Evolutionary conservation across 2,329 filamentous ascomycete species (phyloP), one percentile per base, ranked within the genome.

Genomic region (Tolypocladium sp.): DNA sequence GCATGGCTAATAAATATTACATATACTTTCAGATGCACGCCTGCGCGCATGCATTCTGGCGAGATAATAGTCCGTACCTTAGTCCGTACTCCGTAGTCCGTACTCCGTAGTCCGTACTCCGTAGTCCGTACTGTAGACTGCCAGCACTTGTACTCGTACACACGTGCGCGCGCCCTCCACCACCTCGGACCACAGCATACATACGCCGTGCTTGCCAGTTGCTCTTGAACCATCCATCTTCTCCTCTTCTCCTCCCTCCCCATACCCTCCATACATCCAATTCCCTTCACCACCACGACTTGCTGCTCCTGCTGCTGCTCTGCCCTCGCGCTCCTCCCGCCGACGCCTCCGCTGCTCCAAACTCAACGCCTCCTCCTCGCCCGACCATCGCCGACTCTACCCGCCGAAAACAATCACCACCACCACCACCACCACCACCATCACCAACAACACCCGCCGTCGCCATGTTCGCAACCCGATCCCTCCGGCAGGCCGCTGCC

Each of bases 401-500:
- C n/a, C n/a, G n/a, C n/a, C n/a, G n/a, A 20, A 53, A 3, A n/a
- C 41, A 44, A 40, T 17, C 46, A 35, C 61, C 49, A 59, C 57
- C 57, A 58, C 38, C 62, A n/a, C n/a, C n/a, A n/a, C n/a, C n/a
- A n/a, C n/a, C n/a, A n/a, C n/a, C n/a, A n/a, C n/a, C n/a, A n/a
- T n/a, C n/a, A n/a, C n/a, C n/a, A n/a, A n/a, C n/a, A n/a, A n/a
- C n/a, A n/a, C 46, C 41, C 55, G 58, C 54, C 57, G 38, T 60
- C 40, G 64, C 58, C 64, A 86, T 87, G 84, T 79, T 82, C 64
- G 74, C 80, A 55, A 84, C 84, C 59, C 76, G 77, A 69, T 76
- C 74, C 63, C 78, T 86, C 58, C 82, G 83, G 66, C 82, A 84
- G 75, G 81, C 80, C 65, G 80, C 81, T 65, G 80, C 79, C 69